Base-by-base conservation (phyloP, 768 basidiomycete genomes). In the Amanita phalloides region DNA sequence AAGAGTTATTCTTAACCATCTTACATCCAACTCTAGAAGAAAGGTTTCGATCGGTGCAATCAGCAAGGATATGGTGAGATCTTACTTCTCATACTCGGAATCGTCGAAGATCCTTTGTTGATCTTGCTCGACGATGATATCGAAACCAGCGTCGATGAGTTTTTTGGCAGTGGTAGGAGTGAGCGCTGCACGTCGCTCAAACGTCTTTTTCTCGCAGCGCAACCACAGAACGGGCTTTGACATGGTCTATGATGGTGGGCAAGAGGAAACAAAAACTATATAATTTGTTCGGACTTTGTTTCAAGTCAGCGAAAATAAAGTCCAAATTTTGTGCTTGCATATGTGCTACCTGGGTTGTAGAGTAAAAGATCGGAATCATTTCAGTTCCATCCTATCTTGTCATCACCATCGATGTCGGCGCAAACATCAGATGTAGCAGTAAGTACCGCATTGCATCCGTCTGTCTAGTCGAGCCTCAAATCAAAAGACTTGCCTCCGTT, bases 181-280 rank as follows among this genome's bases (percentile, higher is more conserved):
- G 56, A 98, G 74, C 6, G 94, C 94, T 26, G 93, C 83, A 44
- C 96, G 89, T 51, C 82, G 82, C 68, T 99, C 96, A 57, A 94
- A 93, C 56, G 82, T 78, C 67, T 98, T 99, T 65, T 84, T 96
- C 74, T 99, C 96, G 72, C 93, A 96, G 58, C 96, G 84, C 39
- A 99, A 79, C 95, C 95, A 99, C 60, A 99, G 77, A 11, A 66
- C 58, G 30, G 68, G 69, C 49, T 68, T 72, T 61, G 79, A 59
- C 81, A 84, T 83, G 52, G 47, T 42, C 32, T 1, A 7, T 33
- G 32, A 25, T 49, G 13, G n/a, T 43, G 4, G 23, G 21, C 39
- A 26, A 23, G 37, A 50, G 25, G 41, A 41, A 35, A 30, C 3
- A 49, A 49, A 41, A 26, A 26, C 26, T 26, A 26, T 26, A 26